Conservation (phyloP, 768 basidiomycete genomes). For the Hemileccinum rubropunctum region DNA sequence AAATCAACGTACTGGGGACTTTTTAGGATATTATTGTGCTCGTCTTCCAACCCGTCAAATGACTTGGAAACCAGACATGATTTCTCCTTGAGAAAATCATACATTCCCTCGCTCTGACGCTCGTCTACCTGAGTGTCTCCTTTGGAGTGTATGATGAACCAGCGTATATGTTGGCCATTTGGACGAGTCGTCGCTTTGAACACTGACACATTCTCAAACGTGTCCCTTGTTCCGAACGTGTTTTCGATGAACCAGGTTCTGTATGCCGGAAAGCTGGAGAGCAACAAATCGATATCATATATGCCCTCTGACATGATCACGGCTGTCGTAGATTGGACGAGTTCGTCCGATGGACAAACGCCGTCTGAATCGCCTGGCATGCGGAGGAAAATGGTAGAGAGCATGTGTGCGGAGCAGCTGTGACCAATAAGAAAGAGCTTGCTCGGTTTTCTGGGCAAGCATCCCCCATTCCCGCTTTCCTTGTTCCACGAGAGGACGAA, state of each 20-base stretch:
- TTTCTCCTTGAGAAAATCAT: conserved; percentile 44
- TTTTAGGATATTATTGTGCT: conserved; percentile 54
- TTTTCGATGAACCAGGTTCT: conserved; percentile 64
- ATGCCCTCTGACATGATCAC: conserved; percentile 74
- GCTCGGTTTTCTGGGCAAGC: conserved; percentile 36
- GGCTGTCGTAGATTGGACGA: conserved; percentile 48
- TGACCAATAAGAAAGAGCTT: conserved; percentile 67
- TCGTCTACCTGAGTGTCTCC: conserved; percentile 68
- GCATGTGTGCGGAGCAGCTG: conserved; percentile 82
- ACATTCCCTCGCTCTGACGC: conserved; percentile 60
- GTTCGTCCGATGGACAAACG: conserved; percentile 41
- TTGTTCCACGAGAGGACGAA: conserved; percentile 49
- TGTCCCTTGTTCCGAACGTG: conserved; percentile 52
- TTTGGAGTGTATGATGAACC: conserved; percentile 74
- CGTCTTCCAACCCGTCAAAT: conserved; percentile 41
- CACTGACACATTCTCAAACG: conserved; percentile 50
- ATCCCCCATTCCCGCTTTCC: conserved; percentile 11
- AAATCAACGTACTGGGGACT: conserved; percentile 44
- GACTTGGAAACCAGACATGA: conserved; percentile 31
- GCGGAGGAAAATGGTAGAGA: conserved; percentile 65
- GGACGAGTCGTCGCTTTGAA: conserved; percentile 39
- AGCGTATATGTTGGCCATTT: conserved; percentile 40
- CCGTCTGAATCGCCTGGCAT: conserved; percentile 27
- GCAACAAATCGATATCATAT: conserved; percentile 67
- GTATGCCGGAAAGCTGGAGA: conserved; percentile 66